A percentile compares a stretch with the other conserved stretches of the same genome.
These are phyloP conservation scores for Herpetomonas muscarum DNA, from an alignment of 208 protist genomes.

Conservation along the genomic window DNA sequence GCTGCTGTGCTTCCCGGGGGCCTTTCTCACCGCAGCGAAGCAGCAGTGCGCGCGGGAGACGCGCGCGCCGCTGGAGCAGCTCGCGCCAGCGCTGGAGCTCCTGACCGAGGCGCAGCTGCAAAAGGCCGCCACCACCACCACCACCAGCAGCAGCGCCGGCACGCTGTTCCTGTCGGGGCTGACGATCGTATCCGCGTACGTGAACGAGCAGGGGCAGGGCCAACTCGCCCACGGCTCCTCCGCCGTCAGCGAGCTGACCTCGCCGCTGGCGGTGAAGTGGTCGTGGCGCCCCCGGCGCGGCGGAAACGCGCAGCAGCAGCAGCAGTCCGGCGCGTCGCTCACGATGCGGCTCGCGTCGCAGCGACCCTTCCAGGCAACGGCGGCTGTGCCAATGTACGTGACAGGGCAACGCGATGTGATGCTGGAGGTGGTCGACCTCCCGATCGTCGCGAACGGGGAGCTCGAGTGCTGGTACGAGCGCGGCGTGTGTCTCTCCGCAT, in stretches of 20 bases:
- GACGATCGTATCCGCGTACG: slow-evolving; percentile 54
- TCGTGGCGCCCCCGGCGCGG: too few relatives aligned
- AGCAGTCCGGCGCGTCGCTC: slow-evolving; percentile 22
- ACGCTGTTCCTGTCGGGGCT: slow-evolving; percentile 25
- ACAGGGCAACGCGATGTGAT: slow-evolving; percentile 57
- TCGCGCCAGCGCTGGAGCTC: slow-evolving; percentile 74
- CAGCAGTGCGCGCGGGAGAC: slow-evolving; percentile 89
- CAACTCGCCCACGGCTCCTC: slow-evolving; percentile 29
- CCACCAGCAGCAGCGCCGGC: background rate
- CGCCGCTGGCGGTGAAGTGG: slow-evolving; percentile 33
- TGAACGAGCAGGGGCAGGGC: slow-evolving; percentile 33
- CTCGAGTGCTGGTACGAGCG: slow-evolving; percentile 77
- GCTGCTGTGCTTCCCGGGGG: slow-evolving; percentile 93
- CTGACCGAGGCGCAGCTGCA: slow-evolving; percentile 5
- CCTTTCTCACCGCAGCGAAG: slow-evolving; percentile 97
- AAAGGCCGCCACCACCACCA: slow-evolving; percentile 1
- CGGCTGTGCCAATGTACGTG: slow-evolving; percentile 84
- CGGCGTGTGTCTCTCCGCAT: slow-evolving; percentile 78
- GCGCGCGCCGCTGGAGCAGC: slow-evolving; percentile 90
- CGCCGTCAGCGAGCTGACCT: slow-evolving; percentile 19
- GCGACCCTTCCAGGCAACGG: slow-evolving; percentile 6
- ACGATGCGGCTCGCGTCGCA: slow-evolving; percentile 22
- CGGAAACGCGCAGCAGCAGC: too few relatives aligned
- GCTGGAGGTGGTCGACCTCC: slow-evolving; percentile 72
- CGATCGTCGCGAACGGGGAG: slow-evolving; percentile 11